Base-by-base conservation (phyloP, 768 basidiomycete species). In the Galerina marginata region DNA sequence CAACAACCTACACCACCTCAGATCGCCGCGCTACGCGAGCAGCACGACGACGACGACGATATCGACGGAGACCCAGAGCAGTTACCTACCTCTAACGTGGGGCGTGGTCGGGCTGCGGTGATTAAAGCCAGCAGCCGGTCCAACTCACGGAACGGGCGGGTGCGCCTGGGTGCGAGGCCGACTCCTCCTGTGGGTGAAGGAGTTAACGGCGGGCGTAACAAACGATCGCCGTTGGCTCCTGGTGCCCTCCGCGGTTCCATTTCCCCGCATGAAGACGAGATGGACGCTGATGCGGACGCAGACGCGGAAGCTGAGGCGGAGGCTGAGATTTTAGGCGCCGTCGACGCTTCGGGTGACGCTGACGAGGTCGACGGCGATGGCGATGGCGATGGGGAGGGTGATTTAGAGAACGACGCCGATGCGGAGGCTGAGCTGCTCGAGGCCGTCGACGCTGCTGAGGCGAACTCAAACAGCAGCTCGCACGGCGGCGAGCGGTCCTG, bases 401-500 rank as follows among this genome's bases (percentile, higher is more conserved):
- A 67, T 9, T 61, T 53, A 47, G 69, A 59, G 59, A 64, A 61
- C 52, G 68, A 63, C 48, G 66, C 58, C 3, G 71, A 72, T 36
- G 63, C 67, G 6, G 70, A 71, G 11, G 69, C 67, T n/a, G 83
- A 84, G 25, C 67, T 84, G 25, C 67, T 83, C n/a, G 83, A 82
- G 61, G 83, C 83, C 38, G 83, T 81, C 0, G 81, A 81, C 59
- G 83, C 82, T 6, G 77, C 82, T 5, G 83, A 82, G 66, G 79
- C 77, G 16, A 73, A 81, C 50, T 58, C 56, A 9, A 77, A 74
- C 51, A 68, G 73, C 23, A 69, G 74, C 26, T 71, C 70, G 7
- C 63, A 70, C 47, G 61, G 63, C 20, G 69, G 67, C 25, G 71
- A 67, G 26, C 59, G 54, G 38, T 58, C 62, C 61, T 52, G 67